These are phyloP conservation scores for Phanerochaete carnosa DNA, from an alignment of 768 basidiomycete genomes.

Conservation along the genomic window DNA sequence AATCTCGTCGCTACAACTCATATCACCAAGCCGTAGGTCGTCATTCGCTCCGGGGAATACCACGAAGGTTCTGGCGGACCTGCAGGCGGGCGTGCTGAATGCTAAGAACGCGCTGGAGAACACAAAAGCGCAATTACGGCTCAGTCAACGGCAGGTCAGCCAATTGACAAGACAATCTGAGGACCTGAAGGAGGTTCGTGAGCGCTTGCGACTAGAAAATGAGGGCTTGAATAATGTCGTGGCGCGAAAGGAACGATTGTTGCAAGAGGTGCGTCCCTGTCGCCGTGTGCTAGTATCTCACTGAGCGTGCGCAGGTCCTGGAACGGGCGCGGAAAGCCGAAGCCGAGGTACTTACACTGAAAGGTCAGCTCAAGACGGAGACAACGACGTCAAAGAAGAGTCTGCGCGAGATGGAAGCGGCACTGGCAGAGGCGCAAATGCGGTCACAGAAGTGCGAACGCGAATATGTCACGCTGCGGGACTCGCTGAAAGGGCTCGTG, in stretches of 20 bases:
- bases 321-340: constrained; percentile 88
- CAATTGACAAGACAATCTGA: constrained; percentile 83
- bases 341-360: constrained; percentile 64
- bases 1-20: constrained; percentile 34
- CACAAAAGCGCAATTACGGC: constrained; percentile 75
- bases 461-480: constrained; percentile 77
- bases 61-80: constrained; percentile 83
- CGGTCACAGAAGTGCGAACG: constrained; percentile 78
- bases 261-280: constrained; percentile 66
- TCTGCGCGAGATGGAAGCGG: constrained; percentile 75
- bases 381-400: constrained; percentile 70
- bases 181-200: constrained; percentile 84
- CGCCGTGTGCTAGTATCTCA: neutral
- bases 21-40: constrained; percentile 47
- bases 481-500: constrained; percentile 69
- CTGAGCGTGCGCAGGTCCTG: constrained; percentile 35
- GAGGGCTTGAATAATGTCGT: constrained; percentile 88
- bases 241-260: constrained; percentile 77
- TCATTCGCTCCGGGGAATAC: constrained; percentile 76
- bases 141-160: constrained; percentile 81
- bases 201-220: constrained; percentile 79
- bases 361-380: constrained; percentile 71
- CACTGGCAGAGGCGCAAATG: constrained; percentile 70
- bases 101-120: constrained; percentile 82
- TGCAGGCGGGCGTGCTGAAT: constrained; percentile 79